Conservation (phyloP, 208 protist species). For the Herpetomonas samuelpessoai region DNA sequence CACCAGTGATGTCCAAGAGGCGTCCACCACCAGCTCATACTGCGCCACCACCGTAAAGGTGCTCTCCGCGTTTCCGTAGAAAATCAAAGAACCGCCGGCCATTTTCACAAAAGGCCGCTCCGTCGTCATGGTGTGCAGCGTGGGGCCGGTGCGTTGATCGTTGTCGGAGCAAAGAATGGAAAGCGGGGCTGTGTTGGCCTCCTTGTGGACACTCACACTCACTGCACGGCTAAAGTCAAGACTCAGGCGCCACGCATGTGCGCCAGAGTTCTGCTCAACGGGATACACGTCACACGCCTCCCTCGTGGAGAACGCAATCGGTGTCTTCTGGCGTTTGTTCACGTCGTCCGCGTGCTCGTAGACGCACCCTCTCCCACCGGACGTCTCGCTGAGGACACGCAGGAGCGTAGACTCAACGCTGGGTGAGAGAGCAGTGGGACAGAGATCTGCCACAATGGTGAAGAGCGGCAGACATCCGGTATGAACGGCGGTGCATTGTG, state of each 20-base stretch:
- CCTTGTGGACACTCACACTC: conserved; percentile 50
- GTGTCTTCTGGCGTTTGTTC: conserved; percentile 9
- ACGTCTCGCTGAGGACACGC: conserved; percentile 19
- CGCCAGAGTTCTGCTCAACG: conserved; percentile 14
- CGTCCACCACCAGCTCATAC: conserved; percentile 64
- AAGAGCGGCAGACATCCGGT: conserved; percentile 74
- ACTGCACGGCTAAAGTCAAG: conserved; percentile 63
- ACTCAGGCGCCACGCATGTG: conserved; percentile 44
- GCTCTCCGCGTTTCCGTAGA: conserved; percentile 64
- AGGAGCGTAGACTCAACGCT: conserved; percentile 31
- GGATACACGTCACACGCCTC: conserved; percentile 80
- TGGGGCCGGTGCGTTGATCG: conserved; percentile 15
- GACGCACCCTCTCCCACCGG: conserved; percentile 9
- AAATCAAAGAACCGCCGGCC: conserved; percentile 46
- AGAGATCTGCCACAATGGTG: conserved; percentile 53
- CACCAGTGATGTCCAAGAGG: conserved; percentile 34
- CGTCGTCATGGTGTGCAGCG: conserved; percentile 38
- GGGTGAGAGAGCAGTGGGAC: conserved; percentile 39
- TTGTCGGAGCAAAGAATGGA: conserved; percentile 28
- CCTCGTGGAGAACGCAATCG: conserved; percentile 59
- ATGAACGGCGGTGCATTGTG: conserved; percentile 52
- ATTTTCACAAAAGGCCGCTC: conserved; percentile 47
- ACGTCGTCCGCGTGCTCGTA: not conserved
- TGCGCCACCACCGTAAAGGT: conserved; percentile 69
- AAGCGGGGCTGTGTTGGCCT: conserved; percentile 41